Conservation (phyloP, 306 rosid species). For the Ochetophila trinervis region DNA sequence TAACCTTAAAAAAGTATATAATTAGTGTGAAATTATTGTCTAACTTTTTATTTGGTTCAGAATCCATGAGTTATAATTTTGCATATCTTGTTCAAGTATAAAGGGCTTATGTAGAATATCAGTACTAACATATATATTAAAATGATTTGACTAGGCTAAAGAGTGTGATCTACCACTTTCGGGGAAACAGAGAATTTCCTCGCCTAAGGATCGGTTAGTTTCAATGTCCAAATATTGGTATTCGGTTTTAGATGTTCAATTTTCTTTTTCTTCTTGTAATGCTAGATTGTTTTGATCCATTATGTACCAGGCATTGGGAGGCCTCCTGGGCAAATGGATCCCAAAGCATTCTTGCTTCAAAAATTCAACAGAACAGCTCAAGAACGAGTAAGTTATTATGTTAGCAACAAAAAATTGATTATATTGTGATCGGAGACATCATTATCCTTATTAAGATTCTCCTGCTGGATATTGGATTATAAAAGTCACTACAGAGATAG, state of each 20-base stretch:
- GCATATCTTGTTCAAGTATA: not conserved
- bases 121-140: conserved; percentile 4
- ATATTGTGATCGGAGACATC: too few species aligned
- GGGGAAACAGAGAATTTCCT: conserved; percentile 81
- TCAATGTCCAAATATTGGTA: conserved; percentile 5
- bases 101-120: not conserved
- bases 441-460: too few species aligned
- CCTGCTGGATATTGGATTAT: too few species aligned
- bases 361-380: conserved; percentile 69
- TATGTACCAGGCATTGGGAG: conserved; percentile 65
- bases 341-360: conserved; percentile 93
- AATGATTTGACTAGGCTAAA: conserved; percentile 55
- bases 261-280: not conserved
- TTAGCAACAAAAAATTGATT: not conserved
- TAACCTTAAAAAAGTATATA: not conserved
- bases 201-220: conserved; percentile 80
- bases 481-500: too few species aligned
- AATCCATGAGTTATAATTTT: not conserved
- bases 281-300: not conserved
- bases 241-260: not conserved
- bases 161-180: conserved; percentile 75
- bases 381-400: conserved; percentile 59
- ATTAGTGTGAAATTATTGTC: not conserved
- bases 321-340: conserved; percentile 99
- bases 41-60: not conserved